Evolutionary conservation across 768 basidiomycete genomes (phyloP), one percentile per base, ranked within the genome.

Genomic region (Boletus patriciae): DNA sequence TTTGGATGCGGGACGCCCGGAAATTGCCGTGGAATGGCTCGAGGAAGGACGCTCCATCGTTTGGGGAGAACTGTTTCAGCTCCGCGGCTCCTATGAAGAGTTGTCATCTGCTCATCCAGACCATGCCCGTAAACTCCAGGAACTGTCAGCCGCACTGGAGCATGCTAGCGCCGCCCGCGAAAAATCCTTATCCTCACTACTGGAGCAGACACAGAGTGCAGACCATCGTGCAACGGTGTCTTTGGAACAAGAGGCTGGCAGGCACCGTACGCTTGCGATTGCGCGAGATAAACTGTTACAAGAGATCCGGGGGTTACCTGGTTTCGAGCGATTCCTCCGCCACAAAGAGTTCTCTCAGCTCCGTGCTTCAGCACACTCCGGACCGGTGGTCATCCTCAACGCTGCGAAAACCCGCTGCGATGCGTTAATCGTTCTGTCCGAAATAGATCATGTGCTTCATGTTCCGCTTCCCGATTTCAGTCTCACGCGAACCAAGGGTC

Each of bases 321-420:
- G 57, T 15, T 58, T 58, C 11, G 52, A 54, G 33, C 40, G 40
- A n/a, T 58, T 54, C n/a, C 52, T 58, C n/a, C 36, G 53, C 1
- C 45, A 53, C 31, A 53, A 38, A 23, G 37, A 53, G 12, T 53
- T 57, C 33, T 31, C 45, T 36, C 42, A 60, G 21, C 18, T 40
- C 9, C 38, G 38, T 40, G 18, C 38, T 40, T 40, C 38, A 40
- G 38, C 38, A n/a, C 38, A 40, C 38, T 40, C 38, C n/a, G 38
- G 38, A n/a, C 38, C 38, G 18, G 38, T 40, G 38, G 38, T 40
- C 4, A 40, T 40, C 38, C 38, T 40, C n/a, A 40, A 40, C 10
- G 38, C 38, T n/a, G 38, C 38, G 9, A n/a, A 46, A 21, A 46
- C 21, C n/a, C 61, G 72, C 23, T 76, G 72, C 31, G 73, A 77